Percentiles rank a stretch among this genome's conserved stretches.
Conservation (phyloP, 2,329 filamentous ascomycete genomes). For the Trichoderma brevicompactum region DNA sequence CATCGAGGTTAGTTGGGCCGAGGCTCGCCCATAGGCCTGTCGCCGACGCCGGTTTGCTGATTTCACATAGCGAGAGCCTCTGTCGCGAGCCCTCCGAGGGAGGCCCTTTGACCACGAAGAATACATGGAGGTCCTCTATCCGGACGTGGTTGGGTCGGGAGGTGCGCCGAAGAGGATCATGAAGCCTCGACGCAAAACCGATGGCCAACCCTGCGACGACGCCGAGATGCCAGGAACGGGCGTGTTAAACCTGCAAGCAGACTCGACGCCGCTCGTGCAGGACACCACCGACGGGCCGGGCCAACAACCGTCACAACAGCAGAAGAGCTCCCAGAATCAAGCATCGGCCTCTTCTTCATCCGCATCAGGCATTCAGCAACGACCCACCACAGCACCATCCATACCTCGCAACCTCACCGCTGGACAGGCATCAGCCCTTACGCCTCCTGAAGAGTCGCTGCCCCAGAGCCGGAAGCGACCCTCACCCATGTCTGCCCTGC, state of each 20-base stretch:
- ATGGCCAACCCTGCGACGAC: slow-evolving; percentile 52
- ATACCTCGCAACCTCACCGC: slow-evolving; percentile 46
- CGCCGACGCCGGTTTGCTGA: slow-evolving; percentile 30
- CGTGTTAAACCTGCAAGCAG: slow-evolving; percentile 51
- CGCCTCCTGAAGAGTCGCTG: slow-evolving; percentile 58
- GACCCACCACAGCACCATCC: slow-evolving; percentile 42
- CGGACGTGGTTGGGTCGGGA: slow-evolving; percentile 63
- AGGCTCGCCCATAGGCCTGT: neutral
- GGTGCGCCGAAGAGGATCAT: slow-evolving; percentile 64
- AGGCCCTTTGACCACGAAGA: slow-evolving; percentile 64
- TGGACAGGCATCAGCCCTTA: slow-evolving; percentile 52
- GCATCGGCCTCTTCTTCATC: slow-evolving; percentile 37
- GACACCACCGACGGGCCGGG: slow-evolving; percentile 36
- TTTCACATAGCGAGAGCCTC: slow-evolving; percentile 56
- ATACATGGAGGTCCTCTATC: slow-evolving; percentile 64
- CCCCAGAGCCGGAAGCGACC: slow-evolving; percentile 51
- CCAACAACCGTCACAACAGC: slow-evolving; percentile 33
- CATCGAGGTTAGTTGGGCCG: slow-evolving; percentile 53
- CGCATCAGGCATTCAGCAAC: slow-evolving; percentile 34
- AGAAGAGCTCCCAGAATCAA: slow-evolving; percentile 36
- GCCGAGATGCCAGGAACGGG: slow-evolving; percentile 53
- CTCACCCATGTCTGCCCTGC: slow-evolving; percentile 33
- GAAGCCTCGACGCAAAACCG: slow-evolving; percentile 56
- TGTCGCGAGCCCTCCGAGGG: slow-evolving; percentile 60
- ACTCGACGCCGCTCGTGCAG: slow-evolving; percentile 37